Percentiles rank a stretch among this genome's conserved stretches.
phyloP scores from a whole-genome alignment of 2,329 filamentous ascomycete species.

The Hymenoscyphus scutula region DNA sequence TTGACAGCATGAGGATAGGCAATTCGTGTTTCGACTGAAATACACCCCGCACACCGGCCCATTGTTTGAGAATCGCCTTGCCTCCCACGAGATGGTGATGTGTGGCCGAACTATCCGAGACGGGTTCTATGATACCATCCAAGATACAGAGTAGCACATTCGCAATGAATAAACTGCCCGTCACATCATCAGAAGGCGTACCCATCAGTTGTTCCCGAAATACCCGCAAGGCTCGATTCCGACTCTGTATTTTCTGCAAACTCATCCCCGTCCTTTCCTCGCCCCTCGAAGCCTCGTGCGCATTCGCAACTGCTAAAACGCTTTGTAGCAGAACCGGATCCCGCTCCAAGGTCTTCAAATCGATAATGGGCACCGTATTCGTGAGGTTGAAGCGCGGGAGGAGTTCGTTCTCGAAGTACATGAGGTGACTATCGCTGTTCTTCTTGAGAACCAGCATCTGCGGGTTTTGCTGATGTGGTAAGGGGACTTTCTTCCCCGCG shows the following conservation, averaged over 20 bases:
- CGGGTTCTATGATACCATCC: conserved; percentile 33
- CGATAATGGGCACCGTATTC: conserved; percentile 28
- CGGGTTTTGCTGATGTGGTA: not conserved
- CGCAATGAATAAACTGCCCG: conserved; percentile 41
- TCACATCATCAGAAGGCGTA: conserved; percentile 35
- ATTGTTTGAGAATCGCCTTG: conserved; percentile 32
- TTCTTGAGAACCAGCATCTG: conserved; percentile 25
- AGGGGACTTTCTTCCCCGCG: conserved; percentile 34
- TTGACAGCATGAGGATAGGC: conserved; percentile 42
- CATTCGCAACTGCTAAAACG: conserved; percentile 29
- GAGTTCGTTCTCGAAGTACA: conserved; percentile 33
- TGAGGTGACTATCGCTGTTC: conserved; percentile 32
- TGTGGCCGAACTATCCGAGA: conserved; percentile 27
- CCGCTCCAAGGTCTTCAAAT: conserved; percentile 26
- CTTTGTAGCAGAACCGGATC: conserved; percentile 31
- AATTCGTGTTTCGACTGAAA: conserved; percentile 27
- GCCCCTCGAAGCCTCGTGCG: conserved; percentile 29
- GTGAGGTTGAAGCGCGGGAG: conserved; percentile 33
- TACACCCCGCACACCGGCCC: conserved; percentile 28
- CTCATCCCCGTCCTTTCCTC: conserved; percentile 24
- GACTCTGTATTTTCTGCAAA: conserved; percentile 30
- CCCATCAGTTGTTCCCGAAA: conserved; percentile 38
- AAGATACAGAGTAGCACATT: conserved; percentile 44
- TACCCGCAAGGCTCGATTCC: conserved; percentile 34
- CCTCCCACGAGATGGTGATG: conserved; percentile 32